Evolutionary conservation across 805 yeast genomes (phyloP).

Genomic region (Metschnikowia kofuensis): DNA sequence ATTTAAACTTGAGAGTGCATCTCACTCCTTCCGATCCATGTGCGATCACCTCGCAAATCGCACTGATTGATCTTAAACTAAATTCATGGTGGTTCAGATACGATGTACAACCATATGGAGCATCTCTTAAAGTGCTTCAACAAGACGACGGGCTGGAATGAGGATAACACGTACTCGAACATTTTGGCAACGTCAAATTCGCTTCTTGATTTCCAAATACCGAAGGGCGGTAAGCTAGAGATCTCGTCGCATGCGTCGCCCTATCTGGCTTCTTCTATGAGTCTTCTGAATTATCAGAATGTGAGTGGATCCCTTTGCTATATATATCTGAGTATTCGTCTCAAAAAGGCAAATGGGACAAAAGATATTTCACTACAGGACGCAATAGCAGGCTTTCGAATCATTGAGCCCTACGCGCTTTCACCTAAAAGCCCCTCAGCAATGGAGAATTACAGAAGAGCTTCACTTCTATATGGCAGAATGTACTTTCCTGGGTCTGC

Average conservation of each 20-base stretch:
- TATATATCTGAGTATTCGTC: slow-evolving; percentile 62
- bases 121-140: slow-evolving; percentile 73
- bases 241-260: slow-evolving; percentile 69
- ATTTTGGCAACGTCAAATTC: slow-evolving; percentile 68
- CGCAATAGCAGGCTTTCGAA: slow-evolving; percentile 65
- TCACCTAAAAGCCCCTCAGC: background rate
- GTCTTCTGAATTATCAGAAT: slow-evolving; percentile 58
- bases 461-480: slow-evolving; percentile 70
- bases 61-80: background rate
- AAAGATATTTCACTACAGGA: slow-evolving; percentile 57
- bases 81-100: background rate
- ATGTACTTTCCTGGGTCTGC: slow-evolving; percentile 85
- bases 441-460: slow-evolving; percentile 1
- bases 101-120: slow-evolving; percentile 84
- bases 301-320: slow-evolving; percentile 85
- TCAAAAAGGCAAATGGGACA: slow-evolving; percentile 51
- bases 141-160: slow-evolving; percentile 70
- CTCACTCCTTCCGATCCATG: background rate
- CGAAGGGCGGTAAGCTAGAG: slow-evolving; percentile 61
- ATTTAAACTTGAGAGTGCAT: background rate
- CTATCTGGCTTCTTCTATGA: slow-evolving; percentile 68
- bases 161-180: slow-evolving; percentile 72
- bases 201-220: slow-evolving; percentile 70
- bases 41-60: too few species aligned
- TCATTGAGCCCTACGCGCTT: slow-evolving; percentile 45